Percentiles rank a stretch among this genome's conserved stretches.
These are phyloP conservation scores for Rhypophila decipiens DNA, from an alignment of 495 filamentous ascomycete species.

Conservation along the genomic window DNA sequence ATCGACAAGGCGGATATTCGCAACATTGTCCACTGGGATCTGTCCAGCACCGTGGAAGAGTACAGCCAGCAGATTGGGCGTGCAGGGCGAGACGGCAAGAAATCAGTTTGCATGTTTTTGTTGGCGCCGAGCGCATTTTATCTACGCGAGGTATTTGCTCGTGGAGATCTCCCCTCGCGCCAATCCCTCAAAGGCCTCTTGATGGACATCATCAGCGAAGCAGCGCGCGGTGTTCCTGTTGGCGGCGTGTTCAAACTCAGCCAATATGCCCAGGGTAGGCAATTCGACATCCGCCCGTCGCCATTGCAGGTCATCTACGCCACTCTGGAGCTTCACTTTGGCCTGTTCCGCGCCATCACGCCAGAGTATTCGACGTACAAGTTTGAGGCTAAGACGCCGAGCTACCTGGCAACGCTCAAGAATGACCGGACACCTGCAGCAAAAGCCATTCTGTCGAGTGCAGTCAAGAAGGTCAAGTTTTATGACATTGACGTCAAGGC, in stretches of 20 bases:
- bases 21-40: constrained; percentile 52
- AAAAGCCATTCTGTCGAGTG: constrained; percentile 30
- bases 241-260: constrained; percentile 42
- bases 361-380: constrained; percentile 48
- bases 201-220: constrained; percentile 38
- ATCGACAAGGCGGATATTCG: constrained; percentile 54
- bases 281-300: constrained; percentile 37
- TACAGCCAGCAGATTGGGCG: constrained; percentile 57
- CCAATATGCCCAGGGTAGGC: constrained; percentile 30
- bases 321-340: constrained; percentile 49
- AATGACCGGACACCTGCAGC: constrained; percentile 26
- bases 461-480: constrained; percentile 18
- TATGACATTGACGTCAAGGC: constrained; percentile 42
- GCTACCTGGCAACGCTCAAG: constrained; percentile 16
- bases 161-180: constrained; percentile 48
- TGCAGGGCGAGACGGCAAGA: constrained; percentile 47
- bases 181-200: constrained; percentile 38
- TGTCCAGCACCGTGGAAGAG: constrained; percentile 49
- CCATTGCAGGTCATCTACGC: constrained; percentile 43
- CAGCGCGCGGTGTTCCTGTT: constrained; percentile 14
- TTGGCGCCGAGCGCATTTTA: constrained; percentile 47
- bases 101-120: constrained; percentile 49
- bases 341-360: constrained; percentile 47
- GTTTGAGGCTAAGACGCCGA: constrained; percentile 30
- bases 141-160: constrained; percentile 47